Percentiles rank a stretch among this genome's conserved stretches.
These are phyloP conservation scores for Guadua angustifolia DNA, from an alignment of 176 grass and related monocot genomes.

Conservation along the genomic window DNA sequence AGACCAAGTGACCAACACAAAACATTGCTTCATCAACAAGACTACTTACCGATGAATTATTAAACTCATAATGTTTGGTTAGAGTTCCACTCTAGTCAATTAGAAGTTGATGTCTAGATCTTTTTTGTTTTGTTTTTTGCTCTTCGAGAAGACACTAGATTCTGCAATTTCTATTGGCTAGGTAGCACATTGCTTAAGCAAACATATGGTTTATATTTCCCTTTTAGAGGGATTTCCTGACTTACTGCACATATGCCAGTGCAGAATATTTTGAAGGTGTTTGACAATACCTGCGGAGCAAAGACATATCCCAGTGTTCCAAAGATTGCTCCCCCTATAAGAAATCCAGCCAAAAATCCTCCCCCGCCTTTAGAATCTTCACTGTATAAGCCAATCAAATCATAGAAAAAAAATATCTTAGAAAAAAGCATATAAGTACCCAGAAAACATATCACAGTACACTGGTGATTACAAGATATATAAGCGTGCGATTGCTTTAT, in stretches of 20 bases:
- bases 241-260: not conserved
- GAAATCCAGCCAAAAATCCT: slow-evolving; percentile 69
- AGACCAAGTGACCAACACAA: not conserved
- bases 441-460: slow-evolving; percentile 1
- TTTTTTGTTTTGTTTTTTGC: not conserved
- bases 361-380: slow-evolving; percentile 63
- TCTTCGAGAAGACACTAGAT: slow-evolving; percentile 12
- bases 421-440: not conserved
- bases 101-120: not conserved
- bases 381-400: slow-evolving; percentile 41
- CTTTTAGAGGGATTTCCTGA: not conserved
- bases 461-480: not conserved
- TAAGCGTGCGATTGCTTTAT: not conserved
- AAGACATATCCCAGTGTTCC: slow-evolving; percentile 72
- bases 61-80: not conserved
- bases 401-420: not conserved
- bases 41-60: not conserved
- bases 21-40: not conserved
- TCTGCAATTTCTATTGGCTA: not conserved
- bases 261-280: not conserved
- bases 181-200: not conserved
- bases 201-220: not conserved
- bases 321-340: slow-evolving; percentile 72
- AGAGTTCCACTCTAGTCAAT: not conserved
- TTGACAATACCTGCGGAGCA: slow-evolving; percentile 60